Evolutionary conservation across 2,329 filamentous ascomycete species (phyloP).

Genomic region (Pseudocercospora fijiensis): DNA sequence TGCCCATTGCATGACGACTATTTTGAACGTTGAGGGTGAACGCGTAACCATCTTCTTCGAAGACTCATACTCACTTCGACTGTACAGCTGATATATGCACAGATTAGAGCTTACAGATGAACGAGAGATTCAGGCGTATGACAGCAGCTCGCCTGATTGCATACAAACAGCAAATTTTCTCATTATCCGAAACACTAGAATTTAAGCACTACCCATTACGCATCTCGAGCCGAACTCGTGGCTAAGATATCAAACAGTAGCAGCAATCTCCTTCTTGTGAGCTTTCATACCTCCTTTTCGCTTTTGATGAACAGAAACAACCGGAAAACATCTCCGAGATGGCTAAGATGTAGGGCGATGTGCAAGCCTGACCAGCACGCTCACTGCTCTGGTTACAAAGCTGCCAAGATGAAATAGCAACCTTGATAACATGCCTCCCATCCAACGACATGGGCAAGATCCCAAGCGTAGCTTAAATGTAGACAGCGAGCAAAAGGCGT

Average conservation of each 20-base stretch:
- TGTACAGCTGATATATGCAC: no score
- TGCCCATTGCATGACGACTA: no score
- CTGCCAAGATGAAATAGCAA: constrained; percentile 24
- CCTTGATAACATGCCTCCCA: constrained; percentile 22
- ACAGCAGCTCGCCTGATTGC: neutral
- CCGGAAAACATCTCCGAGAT: constrained; percentile 24
- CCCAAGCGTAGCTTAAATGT: constrained; percentile 25
- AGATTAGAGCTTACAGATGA: no score
- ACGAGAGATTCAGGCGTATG: neutral
- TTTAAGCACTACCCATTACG: constrained; percentile 16
- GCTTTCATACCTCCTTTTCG: constrained; percentile 15
- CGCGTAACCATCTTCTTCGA: no score
- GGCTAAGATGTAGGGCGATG: constrained; percentile 27
- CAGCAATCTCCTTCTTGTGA: constrained; percentile 10
- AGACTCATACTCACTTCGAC: no score
- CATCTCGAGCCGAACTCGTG: constrained; percentile 4
- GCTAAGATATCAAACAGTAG: constrained; percentile 14
- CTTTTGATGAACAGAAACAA: constrained; percentile 17
- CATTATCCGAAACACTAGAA: constrained; percentile 7
- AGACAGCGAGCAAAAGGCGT: constrained; percentile 26
- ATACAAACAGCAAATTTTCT: neutral
- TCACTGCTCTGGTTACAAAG: constrained; percentile 24
- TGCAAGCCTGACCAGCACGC: constrained; percentile 25
- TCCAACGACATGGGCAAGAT: constrained; percentile 21
- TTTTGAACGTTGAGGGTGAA: no score